Conservation (phyloP, 148 eudicot genomes). For the Agrostemma githago region DNA sequence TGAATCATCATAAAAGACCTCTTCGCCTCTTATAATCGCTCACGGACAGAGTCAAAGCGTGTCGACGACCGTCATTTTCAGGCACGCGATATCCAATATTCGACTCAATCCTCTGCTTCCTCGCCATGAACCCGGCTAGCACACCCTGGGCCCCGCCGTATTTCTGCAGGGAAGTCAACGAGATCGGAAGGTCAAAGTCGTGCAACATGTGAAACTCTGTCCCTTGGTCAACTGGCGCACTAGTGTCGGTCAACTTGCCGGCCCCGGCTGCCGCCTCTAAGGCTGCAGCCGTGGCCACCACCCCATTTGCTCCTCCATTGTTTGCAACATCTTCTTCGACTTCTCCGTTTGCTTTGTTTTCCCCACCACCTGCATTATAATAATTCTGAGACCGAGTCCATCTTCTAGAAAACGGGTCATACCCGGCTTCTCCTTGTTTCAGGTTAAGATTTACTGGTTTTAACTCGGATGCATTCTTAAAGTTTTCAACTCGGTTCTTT, state of each 20-base stretch:
- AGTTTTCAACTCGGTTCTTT: conserved; percentile 85
- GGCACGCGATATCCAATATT: conserved; percentile 70
- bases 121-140: conserved; percentile 73
- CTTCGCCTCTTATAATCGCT: conserved; percentile 92
- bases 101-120: conserved; percentile 82
- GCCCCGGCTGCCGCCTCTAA: conserved; percentile 90
- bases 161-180: conserved; percentile 58
- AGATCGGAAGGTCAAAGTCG: conserved; percentile 78
- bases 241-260: conserved; percentile 89
- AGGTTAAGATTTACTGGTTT: conserved; percentile 50
- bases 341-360: conserved; percentile 23
- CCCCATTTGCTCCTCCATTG: conserved; percentile 34
- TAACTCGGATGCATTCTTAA: conserved; percentile 76
- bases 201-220: conserved; percentile 69
- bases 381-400: conserved; percentile 95
- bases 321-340: conserved; percentile 23
- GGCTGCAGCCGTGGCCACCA: conserved; percentile 74
- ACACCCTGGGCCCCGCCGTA: conserved; percentile 82
- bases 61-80: conserved; percentile 87
- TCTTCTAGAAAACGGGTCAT: conserved; percentile 96
- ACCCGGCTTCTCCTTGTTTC: conserved; percentile 94
- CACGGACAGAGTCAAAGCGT: conserved; percentile 75
- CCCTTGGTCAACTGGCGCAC: conserved; percentile 88
- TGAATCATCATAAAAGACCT: conserved; percentile 61
- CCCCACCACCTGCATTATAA: conserved; percentile 46